phyloP scores from a whole-genome alignment of 2,329 filamentous ascomycete genomes.

The Sporothrix euskadiensis region DNA sequence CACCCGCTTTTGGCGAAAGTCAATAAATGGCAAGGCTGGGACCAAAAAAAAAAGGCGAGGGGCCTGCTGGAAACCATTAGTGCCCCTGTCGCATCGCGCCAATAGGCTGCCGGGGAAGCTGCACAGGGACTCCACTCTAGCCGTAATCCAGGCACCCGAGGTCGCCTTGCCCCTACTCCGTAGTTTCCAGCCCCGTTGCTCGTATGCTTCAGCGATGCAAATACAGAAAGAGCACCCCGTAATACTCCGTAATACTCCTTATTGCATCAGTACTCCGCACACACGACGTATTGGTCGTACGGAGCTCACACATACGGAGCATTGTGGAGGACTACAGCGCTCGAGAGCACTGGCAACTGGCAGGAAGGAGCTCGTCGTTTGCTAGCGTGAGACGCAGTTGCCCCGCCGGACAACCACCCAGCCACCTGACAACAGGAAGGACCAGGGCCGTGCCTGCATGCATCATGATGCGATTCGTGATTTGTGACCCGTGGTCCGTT shows the following conservation, averaged over 20 bases:
- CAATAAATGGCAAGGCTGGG: slow-evolving; percentile 35
- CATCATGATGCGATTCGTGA: not conserved
- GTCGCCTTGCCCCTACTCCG: not conserved
- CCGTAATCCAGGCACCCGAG: not conserved
- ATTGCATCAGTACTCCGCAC: too few species aligned
- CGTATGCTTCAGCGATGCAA: not conserved
- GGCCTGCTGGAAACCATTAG: not conserved
- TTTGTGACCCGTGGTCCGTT: not conserved
- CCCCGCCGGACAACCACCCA: slow-evolving; percentile 29
- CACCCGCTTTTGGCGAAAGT: slow-evolving; percentile 32
- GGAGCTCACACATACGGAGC: too few species aligned
- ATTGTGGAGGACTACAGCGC: not conserved
- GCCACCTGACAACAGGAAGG: slow-evolving; percentile 29
- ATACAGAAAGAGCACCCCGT: too few species aligned
- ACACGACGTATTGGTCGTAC: not conserved
- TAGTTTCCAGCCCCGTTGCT: not conserved
- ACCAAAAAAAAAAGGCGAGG: not conserved
- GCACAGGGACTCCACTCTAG: not conserved
- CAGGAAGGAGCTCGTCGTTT: not conserved
- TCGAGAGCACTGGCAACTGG: not conserved
- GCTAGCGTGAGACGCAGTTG: slow-evolving; percentile 7
- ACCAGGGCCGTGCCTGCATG: not conserved
- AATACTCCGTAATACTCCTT: too few species aligned
- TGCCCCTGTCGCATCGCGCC: slow-evolving; percentile 6
- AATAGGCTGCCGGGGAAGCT: slow-evolving; percentile 3